Conservation (phyloP, 192 early-diverging fungal species). For the Endogone sp. region DNA sequence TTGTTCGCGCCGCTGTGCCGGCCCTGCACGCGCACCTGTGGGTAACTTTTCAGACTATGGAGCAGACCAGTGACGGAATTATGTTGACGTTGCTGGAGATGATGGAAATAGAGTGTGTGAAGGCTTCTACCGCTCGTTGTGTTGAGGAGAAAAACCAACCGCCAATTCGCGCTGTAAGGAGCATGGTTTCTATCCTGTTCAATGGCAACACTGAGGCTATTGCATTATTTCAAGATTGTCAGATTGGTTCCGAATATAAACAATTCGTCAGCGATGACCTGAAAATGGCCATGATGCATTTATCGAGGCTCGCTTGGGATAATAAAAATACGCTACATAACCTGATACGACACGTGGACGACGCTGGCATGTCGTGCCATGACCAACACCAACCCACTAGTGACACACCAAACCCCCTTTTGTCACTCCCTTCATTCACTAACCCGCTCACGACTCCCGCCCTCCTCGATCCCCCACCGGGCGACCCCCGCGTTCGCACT, state of each 20-base stretch:
- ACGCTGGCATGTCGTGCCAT: not conserved
- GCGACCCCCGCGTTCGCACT: not conserved
- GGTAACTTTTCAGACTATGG: not conserved
- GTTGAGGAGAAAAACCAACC: not conserved
- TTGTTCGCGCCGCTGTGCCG: not conserved
- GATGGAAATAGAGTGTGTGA: not conserved
- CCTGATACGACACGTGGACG: not conserved
- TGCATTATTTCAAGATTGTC: not conserved
- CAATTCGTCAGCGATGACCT: not conserved
- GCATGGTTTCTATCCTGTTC: not conserved
- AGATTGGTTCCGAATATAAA: not conserved
- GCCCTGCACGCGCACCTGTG: not conserved
- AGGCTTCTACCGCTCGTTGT: not conserved
- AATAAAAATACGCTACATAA: not conserved
- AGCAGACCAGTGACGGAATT: not conserved
- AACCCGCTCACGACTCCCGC: not conserved
- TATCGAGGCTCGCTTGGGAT: not conserved
- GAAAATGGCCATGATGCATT: not conserved
- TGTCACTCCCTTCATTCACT: not conserved
- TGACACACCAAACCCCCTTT: not conserved
- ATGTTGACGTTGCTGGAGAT: not conserved
- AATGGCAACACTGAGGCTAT: not conserved
- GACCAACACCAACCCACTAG: not conserved
- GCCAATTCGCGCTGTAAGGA: not conserved
- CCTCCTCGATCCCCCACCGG: not conserved